Conservation (phyloP, 768 basidiomycete genomes). For the Dictyophora rubrovolvata region DNA sequence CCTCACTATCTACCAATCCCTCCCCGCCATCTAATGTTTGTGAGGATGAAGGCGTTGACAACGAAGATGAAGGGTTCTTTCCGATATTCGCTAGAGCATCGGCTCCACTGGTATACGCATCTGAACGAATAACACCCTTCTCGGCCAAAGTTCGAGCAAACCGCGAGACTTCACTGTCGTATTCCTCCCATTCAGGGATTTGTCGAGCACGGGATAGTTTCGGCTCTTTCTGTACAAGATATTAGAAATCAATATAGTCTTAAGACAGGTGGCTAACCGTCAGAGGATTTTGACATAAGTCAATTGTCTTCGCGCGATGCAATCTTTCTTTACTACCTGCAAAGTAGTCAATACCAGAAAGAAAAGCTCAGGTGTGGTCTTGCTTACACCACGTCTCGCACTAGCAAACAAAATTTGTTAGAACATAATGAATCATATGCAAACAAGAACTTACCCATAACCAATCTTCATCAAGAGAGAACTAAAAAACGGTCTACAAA, state of each 20-base stretch:
- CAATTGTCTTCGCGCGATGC: conserved; percentile 77
- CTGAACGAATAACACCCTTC: conserved; percentile 58
- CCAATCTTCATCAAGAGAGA: conserved; percentile 88
- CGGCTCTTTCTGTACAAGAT: conserved; percentile 74
- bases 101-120: conserved; percentile 56
- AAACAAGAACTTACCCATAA: conserved; percentile 61
- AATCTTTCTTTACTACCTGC: conserved; percentile 75
- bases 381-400: conserved; percentile 97
- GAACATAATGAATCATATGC: not conserved
- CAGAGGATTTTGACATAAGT: conserved; percentile 92
- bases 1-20: not conserved
- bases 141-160: conserved; percentile 68
- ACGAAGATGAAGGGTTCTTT: not conserved
- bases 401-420: conserved; percentile 27
- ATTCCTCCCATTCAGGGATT: conserved; percentile 96
- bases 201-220: conserved; percentile 87
- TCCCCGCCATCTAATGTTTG: not conserved
- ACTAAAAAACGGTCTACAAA: conserved; percentile 31
- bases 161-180: conserved; percentile 80
- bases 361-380: not conserved
- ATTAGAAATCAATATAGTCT: not conserved
- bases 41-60: not conserved
- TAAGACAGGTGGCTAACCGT: conserved; percentile 47
- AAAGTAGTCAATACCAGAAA: not conserved
- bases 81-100: conserved; percentile 52